These are phyloP conservation scores for Ceriops zippeliana DNA, from an alignment of 345 rosid genomes.

Conservation along the genomic window DNA sequence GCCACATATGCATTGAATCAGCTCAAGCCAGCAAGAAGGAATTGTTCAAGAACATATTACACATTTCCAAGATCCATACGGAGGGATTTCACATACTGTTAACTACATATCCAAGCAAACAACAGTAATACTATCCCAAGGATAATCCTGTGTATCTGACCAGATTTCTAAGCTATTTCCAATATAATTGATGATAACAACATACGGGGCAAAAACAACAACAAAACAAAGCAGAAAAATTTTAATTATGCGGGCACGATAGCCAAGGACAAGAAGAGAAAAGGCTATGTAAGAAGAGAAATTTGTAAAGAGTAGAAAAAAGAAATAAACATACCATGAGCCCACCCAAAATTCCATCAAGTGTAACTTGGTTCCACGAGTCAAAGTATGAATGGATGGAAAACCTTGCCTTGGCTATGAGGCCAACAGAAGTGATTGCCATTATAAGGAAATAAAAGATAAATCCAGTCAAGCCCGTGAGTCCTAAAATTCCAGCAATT, in stretches of 20 bases:
- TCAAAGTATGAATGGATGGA: slow-evolving; percentile 71
- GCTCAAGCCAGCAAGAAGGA: too few species aligned
- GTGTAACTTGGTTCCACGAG: slow-evolving; percentile 64
- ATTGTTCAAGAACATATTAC: too few species aligned
- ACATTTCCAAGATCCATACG: too few species aligned
- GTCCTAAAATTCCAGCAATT: slow-evolving; percentile 82
- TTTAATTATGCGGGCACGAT: neutral
- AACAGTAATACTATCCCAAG: too few species aligned
- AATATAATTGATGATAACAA: neutral
- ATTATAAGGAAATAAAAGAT: slow-evolving; percentile 73
- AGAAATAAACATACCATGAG: slow-evolving; percentile 57
- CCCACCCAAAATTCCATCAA: slow-evolving; percentile 87
- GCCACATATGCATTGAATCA: neutral
- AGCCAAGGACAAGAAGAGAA: neutral
- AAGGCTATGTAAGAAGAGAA: neutral
- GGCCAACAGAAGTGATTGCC: slow-evolving; percentile 79
- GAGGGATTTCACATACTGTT: too few species aligned
- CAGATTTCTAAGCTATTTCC: too few species aligned
- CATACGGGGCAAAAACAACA: neutral
- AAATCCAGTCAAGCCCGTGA: slow-evolving; percentile 79
- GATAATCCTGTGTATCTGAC: too few species aligned
- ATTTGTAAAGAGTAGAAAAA: neutral
- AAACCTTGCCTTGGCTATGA: slow-evolving; percentile 78
- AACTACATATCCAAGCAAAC: too few species aligned
- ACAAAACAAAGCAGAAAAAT: neutral